A percentile compares a stretch with the other conserved stretches of the same genome.
phyloP scores from a whole-genome alignment of 352 stramenopile genomes.

The Pseudoperonospora humuli region DNA sequence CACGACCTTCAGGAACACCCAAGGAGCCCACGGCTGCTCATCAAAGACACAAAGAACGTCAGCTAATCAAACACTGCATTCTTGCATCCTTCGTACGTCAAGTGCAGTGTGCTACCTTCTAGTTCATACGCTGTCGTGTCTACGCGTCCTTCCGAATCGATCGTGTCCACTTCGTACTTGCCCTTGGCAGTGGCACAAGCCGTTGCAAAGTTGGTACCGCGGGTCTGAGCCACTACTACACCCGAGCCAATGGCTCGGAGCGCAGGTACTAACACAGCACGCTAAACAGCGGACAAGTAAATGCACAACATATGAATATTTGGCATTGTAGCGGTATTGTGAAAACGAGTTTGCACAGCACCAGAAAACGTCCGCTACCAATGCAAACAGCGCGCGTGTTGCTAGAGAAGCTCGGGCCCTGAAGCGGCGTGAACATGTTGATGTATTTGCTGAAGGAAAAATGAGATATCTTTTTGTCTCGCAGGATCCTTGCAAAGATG shows the following conservation, averaged over 20 bases:
- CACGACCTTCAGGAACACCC: slow-evolving; percentile 20
- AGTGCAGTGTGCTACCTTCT: too few relatives aligned
- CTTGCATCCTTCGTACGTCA: neutral
- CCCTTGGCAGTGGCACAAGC: slow-evolving; percentile 22
- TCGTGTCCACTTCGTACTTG: slow-evolving; percentile 61
- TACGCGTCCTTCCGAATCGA: slow-evolving; percentile 21
- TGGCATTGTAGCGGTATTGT: neutral
- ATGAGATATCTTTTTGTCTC: too few relatives aligned
- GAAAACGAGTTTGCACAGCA: slow-evolving; percentile 15
- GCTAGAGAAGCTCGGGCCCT: slow-evolving; percentile 15
- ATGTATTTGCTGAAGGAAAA: too few relatives aligned
- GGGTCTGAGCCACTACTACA: slow-evolving; percentile 61
- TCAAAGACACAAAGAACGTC: slow-evolving; percentile 9
- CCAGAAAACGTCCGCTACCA: slow-evolving; percentile 64
- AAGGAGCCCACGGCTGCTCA: slow-evolving; percentile 33
- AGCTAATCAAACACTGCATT: neutral
- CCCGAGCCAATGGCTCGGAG: slow-evolving; percentile 26
- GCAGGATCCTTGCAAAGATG: too few relatives aligned
- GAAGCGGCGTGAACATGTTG: slow-evolving; percentile 26
- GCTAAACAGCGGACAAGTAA: slow-evolving; percentile 21
- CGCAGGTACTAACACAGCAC: slow-evolving; percentile 52
- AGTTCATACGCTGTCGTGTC: slow-evolving; percentile 33
- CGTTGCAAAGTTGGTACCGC: slow-evolving; percentile 46
- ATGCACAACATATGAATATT: neutral
- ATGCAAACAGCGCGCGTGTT: slow-evolving; percentile 44